These are phyloP conservation scores for Entomortierella beljakovae DNA, from an alignment of 192 early-diverging fungal species.

Conservation along the genomic window DNA sequence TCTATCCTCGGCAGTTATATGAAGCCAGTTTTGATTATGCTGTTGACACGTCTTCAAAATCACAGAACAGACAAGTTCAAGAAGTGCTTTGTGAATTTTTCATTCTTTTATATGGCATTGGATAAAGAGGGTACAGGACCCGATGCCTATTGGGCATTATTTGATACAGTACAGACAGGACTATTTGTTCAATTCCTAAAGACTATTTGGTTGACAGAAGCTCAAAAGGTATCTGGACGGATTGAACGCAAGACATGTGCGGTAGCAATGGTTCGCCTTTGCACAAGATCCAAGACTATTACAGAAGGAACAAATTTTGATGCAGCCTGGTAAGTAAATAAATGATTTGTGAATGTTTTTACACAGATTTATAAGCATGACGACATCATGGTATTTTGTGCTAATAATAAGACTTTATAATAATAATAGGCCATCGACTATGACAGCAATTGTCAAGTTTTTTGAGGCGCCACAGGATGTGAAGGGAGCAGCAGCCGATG, in stretches of 20 bases:
- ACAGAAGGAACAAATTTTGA: conserved; percentile 65
- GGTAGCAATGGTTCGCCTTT: conserved; percentile 72
- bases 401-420: too few relatives aligned
- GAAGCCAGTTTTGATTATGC: conserved; percentile 56
- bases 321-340: conserved; percentile 44
- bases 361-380: too few relatives aligned
- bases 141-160: conserved; percentile 57
- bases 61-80: conserved; percentile 76
- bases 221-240: conserved; percentile 64
- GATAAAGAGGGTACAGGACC: conserved; percentile 69
- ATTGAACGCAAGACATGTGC: conserved; percentile 73
- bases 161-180: conserved; percentile 50
- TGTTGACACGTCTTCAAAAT: conserved; percentile 61
- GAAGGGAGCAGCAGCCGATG: conserved; percentile 53
- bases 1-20: conserved; percentile 60
- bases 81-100: conserved; percentile 74
- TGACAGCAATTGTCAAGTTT: conserved; percentile 64
- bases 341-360: not conserved
- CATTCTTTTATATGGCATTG: conserved; percentile 72
- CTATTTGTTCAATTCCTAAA: conserved; percentile 75
- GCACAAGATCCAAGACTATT: conserved; percentile 67
- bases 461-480: conserved; percentile 70
- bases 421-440: conserved; percentile 60
- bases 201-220: conserved; percentile 73
- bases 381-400: too few relatives aligned